These are phyloP conservation scores for Endocalyx cinctus DNA, from an alignment of 2,329 filamentous ascomycete genomes.

Conservation along the genomic window DNA sequence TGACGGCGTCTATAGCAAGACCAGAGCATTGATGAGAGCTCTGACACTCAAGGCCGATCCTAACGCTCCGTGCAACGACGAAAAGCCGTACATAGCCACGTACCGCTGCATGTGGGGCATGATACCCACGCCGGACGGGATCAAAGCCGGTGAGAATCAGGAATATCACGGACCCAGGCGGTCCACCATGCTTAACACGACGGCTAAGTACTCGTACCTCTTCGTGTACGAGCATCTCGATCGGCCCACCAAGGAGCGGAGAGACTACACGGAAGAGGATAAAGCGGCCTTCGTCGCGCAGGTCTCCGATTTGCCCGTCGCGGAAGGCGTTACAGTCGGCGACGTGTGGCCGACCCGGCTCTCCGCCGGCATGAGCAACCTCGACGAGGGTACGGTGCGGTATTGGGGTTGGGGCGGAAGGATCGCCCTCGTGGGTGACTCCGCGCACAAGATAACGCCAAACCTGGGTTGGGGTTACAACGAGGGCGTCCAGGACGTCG, in stretches of 20 bases:
- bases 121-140: not conserved
- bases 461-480: constrained; percentile 12
- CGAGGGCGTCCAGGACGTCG: constrained; percentile 12
- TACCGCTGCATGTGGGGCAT: constrained; percentile 8
- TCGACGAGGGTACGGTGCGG: constrained; percentile 11
- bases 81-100: constrained; percentile 8
- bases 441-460: constrained; percentile 14
- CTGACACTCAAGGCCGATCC: constrained; percentile 5
- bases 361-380: constrained; percentile 6
- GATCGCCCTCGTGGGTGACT: constrained; percentile 14
- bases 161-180: not conserved
- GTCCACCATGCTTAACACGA: not conserved
- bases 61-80: constrained; percentile 4
- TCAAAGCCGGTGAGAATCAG: constrained; percentile 1
- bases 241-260: not conserved
- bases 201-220: not conserved
- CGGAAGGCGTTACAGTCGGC: constrained; percentile 3
- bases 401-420: constrained; percentile 11
- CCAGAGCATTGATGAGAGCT: constrained; percentile 8
- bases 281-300: not conserved
- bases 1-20: constrained; percentile 12
- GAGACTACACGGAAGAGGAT: constrained; percentile 1
- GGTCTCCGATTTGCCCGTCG: not conserved
- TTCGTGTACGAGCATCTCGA: constrained; percentile 1
- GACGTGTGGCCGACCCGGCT: constrained; percentile 8